A percentile compares a stretch with the other conserved stretches of the same genome.
Evolutionary conservation across 2,329 filamentous ascomycete species (phyloP).

Genomic region (Chaetomiaceae sp.): DNA sequence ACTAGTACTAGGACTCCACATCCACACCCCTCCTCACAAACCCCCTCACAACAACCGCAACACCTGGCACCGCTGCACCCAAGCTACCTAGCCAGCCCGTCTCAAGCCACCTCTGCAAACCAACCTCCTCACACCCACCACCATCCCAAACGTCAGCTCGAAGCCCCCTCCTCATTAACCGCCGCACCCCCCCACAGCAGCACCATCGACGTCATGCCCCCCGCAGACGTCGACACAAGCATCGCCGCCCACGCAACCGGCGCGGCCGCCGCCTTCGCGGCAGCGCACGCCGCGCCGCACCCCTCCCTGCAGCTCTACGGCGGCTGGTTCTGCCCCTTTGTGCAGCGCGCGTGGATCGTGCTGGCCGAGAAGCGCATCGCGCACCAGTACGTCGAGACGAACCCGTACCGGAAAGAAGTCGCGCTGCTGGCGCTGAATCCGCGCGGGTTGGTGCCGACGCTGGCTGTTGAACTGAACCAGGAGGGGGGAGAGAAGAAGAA

Average conservation of each 20-base stretch:
- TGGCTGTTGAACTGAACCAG: slow-evolving; percentile 46
- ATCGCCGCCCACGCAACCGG: slow-evolving; percentile 43
- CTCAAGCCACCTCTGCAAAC: too few species aligned
- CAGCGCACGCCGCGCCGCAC: slow-evolving; percentile 36
- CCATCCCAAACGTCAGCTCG: too few species aligned
- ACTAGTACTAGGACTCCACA: too few species aligned
- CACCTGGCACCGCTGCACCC: too few species aligned
- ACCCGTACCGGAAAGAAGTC: slow-evolving; percentile 67
- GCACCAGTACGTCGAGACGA: slow-evolving; percentile 72
- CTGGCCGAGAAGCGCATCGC: slow-evolving; percentile 66
- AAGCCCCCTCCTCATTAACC: too few species aligned
- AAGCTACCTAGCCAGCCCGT: too few species aligned
- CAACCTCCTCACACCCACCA: neutral
- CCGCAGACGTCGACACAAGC: slow-evolving; percentile 45
- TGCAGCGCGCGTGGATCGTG: slow-evolving; percentile 67
- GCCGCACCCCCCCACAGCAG: neutral
- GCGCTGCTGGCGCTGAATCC: slow-evolving; percentile 67
- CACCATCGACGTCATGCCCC: slow-evolving; percentile 31
- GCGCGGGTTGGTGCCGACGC: slow-evolving; percentile 66
- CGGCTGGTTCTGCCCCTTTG: slow-evolving; percentile 67
- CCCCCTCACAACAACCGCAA: too few species aligned
- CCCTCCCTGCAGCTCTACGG: slow-evolving; percentile 62
- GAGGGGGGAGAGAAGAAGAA: slow-evolving; percentile 35
- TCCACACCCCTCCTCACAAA: too few species aligned
- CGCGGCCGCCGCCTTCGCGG: slow-evolving; percentile 42